Conservation (phyloP, 2,329 filamentous ascomycete species). For the Camptophora hylomeconis region DNA sequence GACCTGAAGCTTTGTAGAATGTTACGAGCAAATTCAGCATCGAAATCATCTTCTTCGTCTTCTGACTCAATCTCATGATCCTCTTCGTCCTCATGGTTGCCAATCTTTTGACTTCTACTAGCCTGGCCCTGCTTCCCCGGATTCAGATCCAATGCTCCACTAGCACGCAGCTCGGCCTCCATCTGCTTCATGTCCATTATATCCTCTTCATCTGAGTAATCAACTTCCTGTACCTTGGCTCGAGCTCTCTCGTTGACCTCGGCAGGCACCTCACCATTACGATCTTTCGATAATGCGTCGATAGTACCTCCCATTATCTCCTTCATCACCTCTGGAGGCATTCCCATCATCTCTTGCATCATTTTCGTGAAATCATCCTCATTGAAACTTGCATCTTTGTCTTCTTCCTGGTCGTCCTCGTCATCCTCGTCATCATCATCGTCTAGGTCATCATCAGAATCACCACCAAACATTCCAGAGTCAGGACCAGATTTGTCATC, state of each 20-base stretch:
- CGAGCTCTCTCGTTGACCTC: conserved; percentile 9
- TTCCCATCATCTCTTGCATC: conserved; percentile 87
- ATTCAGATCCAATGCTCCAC: conserved; percentile 30
- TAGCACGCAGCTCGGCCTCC: conserved; percentile 34
- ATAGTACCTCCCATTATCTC: conserved; percentile 17
- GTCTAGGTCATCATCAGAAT: conserved; percentile 37
- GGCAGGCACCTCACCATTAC: conserved; percentile 13
- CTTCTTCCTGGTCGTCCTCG: conserved; percentile 49
- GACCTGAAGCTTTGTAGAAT: conserved; percentile 85
- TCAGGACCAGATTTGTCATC: conserved; percentile 78
- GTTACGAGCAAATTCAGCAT: conserved; percentile 82
- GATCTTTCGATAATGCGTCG: conserved; percentile 10
- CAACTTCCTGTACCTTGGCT: conserved; percentile 23
- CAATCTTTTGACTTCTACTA: conserved; percentile 16
- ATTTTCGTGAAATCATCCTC: conserved; percentile 74
- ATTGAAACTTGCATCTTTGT: conserved; percentile 66
- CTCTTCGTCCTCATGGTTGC: conserved; percentile 15
- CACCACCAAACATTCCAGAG: conserved; percentile 52
- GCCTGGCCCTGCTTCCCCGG: conserved; percentile 5
- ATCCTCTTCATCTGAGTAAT: conserved; percentile 44
- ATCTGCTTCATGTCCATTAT: conserved; percentile 31
- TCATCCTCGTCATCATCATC: conserved; percentile 41
- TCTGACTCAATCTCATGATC: conserved; percentile 14
- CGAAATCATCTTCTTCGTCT: conserved; percentile 53
- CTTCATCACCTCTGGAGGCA: conserved; percentile 31